Percentiles rank a stretch among this genome's conserved stretches.
phyloP scores from a whole-genome alignment of 2,329 filamentous ascomycete genomes.

The Neoarthrinium moseri region DNA sequence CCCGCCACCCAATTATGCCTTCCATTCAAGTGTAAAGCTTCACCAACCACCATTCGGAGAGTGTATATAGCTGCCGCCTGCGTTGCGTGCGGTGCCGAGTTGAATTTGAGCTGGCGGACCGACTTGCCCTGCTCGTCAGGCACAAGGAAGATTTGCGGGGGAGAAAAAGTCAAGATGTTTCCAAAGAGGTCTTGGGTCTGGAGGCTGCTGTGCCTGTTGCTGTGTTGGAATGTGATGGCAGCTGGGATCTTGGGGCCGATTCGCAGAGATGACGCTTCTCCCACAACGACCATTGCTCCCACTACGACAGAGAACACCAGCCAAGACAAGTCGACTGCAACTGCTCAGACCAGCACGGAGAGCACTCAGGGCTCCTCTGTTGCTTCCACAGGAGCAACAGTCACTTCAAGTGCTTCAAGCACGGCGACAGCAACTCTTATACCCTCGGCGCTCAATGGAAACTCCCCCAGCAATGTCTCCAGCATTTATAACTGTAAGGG shows the following conservation, averaged over 20 bases:
- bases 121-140: too few species aligned
- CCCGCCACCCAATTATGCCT: too few species aligned
- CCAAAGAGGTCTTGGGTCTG: conserved; percentile 30
- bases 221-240: conserved; percentile 35
- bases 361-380: neutral
- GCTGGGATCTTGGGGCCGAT: conserved; percentile 31
- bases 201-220: conserved; percentile 36
- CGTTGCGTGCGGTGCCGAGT: too few species aligned
- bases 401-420: conserved; percentile 10
- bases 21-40: too few species aligned
- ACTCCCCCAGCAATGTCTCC: conserved; percentile 19
- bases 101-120: too few species aligned
- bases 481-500: conserved; percentile 19
- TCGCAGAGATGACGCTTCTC: conserved; percentile 32
- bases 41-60: too few species aligned
- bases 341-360: conserved; percentile 13
- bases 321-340: conserved; percentile 10
- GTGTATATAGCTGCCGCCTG: too few species aligned
- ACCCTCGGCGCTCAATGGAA: conserved; percentile 29
- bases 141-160: too few species aligned
- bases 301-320: conserved; percentile 14
- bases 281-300: conserved; percentile 17
- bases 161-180: conserved; percentile 27
- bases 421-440: conserved; percentile 18
- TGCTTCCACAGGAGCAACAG: conserved; percentile 14